Conservation (phyloP, 2,329 filamentous ascomycete genomes). For the Nothomitra cinnamomea region DNA sequence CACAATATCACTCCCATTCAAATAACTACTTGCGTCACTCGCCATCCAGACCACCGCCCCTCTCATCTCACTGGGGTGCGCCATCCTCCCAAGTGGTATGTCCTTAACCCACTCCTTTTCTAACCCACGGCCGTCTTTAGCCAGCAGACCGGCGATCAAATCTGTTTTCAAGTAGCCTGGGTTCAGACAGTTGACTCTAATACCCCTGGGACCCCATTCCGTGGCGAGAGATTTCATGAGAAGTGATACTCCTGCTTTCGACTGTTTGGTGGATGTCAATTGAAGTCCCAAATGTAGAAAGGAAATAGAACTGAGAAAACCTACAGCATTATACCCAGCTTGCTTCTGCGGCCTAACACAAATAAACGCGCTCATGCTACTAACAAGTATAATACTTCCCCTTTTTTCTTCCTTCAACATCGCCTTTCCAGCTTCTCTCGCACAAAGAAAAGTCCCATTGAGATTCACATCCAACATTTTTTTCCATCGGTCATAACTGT, state of each 20-base stretch:
- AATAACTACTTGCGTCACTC: neutral
- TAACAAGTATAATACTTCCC: conserved; percentile 15
- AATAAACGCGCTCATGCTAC: conserved; percentile 17
- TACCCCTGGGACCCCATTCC: conserved; percentile 21
- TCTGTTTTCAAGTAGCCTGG: conserved; percentile 22
- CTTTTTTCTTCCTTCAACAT: conserved; percentile 19
- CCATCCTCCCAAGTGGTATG: conserved; percentile 22
- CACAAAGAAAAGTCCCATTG: conserved; percentile 22
- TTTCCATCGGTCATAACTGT: conserved; percentile 19
- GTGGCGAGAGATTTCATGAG: conserved; percentile 17
- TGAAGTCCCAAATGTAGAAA: neutral
- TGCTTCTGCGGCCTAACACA: conserved; percentile 22
- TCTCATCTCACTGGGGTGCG: conserved; percentile 22
- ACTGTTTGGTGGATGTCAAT: conserved; percentile 4
- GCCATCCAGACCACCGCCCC: conserved; percentile 16
- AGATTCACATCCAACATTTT: conserved; percentile 23
- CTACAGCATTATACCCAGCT: conserved; percentile 21
- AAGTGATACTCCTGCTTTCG: conserved; percentile 14
- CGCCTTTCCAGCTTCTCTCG: conserved; percentile 21
- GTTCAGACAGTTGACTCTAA: conserved; percentile 23
- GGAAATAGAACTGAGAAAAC: neutral
- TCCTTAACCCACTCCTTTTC: conserved; percentile 12
- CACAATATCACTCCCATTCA: conserved; percentile 4
- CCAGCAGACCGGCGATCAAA: conserved; percentile 9
- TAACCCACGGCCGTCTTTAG: conserved; percentile 22